Percentiles rank a stretch among this genome's conserved stretches.
phyloP scores from a whole-genome alignment of 345 rosid species.

The Barbarea vulgaris region DNA sequence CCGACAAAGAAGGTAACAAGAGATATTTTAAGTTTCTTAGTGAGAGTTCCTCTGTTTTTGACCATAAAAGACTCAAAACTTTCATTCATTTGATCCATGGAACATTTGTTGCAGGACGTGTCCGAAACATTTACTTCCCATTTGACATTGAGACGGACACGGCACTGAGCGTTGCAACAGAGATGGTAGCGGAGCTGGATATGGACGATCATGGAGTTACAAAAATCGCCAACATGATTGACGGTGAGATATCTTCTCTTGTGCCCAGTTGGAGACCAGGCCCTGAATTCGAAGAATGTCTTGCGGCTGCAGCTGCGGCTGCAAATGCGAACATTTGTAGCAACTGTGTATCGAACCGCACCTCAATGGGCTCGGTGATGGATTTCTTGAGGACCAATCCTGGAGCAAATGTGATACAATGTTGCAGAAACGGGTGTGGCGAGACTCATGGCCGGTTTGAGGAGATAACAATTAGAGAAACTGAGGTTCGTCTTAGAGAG shows the following conservation, averaged over 20 bases:
- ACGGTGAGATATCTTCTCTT: conserved; percentile 76
- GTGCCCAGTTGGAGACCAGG: conserved; percentile 90
- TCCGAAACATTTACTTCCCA: conserved; percentile 86
- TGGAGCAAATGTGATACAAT: conserved; percentile 55
- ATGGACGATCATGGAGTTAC: conserved; percentile 88
- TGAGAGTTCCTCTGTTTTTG: conserved; percentile 3
- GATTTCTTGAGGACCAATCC: conserved; percentile 67
- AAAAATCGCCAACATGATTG: conserved; percentile 88
- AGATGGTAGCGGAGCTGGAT: conserved; percentile 95
- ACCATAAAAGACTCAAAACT: neutral
- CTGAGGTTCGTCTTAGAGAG: conserved; percentile 59
- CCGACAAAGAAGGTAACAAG: conserved; percentile 82
- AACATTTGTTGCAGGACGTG: conserved; percentile 55
- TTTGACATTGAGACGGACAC: conserved; percentile 82
- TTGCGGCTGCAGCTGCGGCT: conserved; percentile 40
- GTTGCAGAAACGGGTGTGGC: conserved; percentile 75
- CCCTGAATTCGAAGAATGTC: conserved; percentile 72
- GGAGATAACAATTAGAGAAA: conserved; percentile 66
- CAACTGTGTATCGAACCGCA: conserved; percentile 79
- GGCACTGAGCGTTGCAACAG: conserved; percentile 88
- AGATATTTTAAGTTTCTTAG: neutral
- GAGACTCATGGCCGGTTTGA: conserved; percentile 94
- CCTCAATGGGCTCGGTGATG: conserved; percentile 84
- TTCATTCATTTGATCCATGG: neutral
- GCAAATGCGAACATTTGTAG: conserved; percentile 62